Evolutionary conservation across 306 rosid species (phyloP), one percentile per base, ranked within the genome.

Genomic region (Morella rubra): DNA sequence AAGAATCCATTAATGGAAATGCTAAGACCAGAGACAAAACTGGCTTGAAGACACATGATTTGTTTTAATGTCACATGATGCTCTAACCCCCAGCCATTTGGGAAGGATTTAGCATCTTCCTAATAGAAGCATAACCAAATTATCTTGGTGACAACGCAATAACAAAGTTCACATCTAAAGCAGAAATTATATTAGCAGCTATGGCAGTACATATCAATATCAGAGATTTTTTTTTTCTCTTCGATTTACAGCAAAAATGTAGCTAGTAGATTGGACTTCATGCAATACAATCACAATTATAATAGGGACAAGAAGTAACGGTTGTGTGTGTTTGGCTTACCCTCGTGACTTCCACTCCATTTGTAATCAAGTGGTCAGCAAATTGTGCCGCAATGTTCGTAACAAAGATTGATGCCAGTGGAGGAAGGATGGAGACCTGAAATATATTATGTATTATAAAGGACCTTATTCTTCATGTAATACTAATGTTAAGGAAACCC

Each of bases 381-480:
- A 88, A 73, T 64, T 92, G 99, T 5, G 98, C 77, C 24, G 99
- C 97, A 78, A 88, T 50, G 77, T 74, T 75, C 13, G 93, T 92
- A 76, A 91, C 89, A 73, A 91, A 76, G 49, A 96, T 83, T 67
- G 98, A 96, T 80, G 94, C 98, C 84, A 92, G 58, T 0, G 99
- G 96, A 0, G 99, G 96, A 73, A 96, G 98, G 81, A 96, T 96
- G 74, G 98, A 92, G 50, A 92, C 99, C 99, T 96, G 93, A 73
- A 86, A 82, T 64, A 24, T 68, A 66, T 72, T 59, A 54, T 72
- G 6, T 74, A 32, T 18, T 47, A 18, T 65, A 8, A 18, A 65
- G 22, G 16, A 61, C n/a, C 27, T 27, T 16, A 65, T 8, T 65
- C 44, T 42, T 8, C 27, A 16, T 42, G 22, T 15, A 65, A 41